phyloP scores from a whole-genome alignment of 176 grass and related monocot genomes.

The Lolium multiflorum region DNA sequence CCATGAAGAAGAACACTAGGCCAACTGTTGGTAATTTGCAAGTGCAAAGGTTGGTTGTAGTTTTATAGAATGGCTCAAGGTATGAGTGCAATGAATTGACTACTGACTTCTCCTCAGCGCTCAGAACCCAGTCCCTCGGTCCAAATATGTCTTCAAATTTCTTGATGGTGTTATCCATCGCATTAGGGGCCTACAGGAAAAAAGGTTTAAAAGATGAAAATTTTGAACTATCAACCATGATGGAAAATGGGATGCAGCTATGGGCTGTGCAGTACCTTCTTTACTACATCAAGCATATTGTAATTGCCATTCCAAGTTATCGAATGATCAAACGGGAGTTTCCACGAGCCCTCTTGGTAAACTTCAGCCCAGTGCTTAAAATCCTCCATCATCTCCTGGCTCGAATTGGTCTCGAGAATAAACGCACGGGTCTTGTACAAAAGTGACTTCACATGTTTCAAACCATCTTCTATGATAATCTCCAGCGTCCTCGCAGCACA shows the following conservation, averaged over 20 bases:
- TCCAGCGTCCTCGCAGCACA: conserved; percentile 80
- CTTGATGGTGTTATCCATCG: conserved; percentile 82
- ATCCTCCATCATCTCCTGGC: conserved; percentile 65
- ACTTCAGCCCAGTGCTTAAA: conserved; percentile 79
- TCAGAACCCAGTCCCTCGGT: conserved; percentile 60
- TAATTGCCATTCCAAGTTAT: conserved; percentile 78
- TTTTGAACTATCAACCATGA: conserved; percentile 5
- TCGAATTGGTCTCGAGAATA: conserved; percentile 68
- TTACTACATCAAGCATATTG: conserved; percentile 80
- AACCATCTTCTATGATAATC: conserved; percentile 71
- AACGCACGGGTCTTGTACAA: conserved; percentile 86
- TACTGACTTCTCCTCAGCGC: conserved; percentile 59
- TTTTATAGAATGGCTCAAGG: conserved; percentile 92
- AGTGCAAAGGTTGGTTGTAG: conserved; percentile 86
- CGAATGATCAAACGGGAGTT: conserved; percentile 80
- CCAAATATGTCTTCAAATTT: conserved; percentile 82
- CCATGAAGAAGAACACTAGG: conserved; percentile 94
- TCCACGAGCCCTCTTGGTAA: conserved; percentile 89
- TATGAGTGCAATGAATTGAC: conserved; percentile 71
- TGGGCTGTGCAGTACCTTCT: conserved; percentile 62
- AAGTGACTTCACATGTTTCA: conserved; percentile 67
- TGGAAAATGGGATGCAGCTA: conserved; percentile 27
- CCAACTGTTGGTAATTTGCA: conserved; percentile 83
- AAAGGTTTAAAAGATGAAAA: conserved; percentile 8
- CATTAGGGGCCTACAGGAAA: conserved; percentile 67